phyloP scores from a whole-genome alignment of 106 monocot genomes.

The Dioscorea alata region DNA sequence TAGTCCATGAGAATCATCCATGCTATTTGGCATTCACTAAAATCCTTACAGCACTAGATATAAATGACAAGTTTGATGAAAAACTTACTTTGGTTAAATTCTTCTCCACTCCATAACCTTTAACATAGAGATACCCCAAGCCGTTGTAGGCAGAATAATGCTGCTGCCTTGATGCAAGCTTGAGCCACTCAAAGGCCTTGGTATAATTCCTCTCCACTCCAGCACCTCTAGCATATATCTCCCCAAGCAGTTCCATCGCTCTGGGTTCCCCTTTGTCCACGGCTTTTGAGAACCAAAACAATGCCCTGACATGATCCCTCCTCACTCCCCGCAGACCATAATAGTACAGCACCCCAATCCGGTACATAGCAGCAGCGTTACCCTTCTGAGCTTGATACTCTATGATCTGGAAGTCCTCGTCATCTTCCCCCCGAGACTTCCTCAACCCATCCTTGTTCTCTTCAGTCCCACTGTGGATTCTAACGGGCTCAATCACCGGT shows the following conservation, averaged over 20 bases:
- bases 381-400: constrained; percentile 88
- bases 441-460: constrained; percentile 80
- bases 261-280: constrained; percentile 78
- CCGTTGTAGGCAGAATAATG: constrained; percentile 92
- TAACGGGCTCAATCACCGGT: constrained; percentile 64
- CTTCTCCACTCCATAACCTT: constrained; percentile 89
- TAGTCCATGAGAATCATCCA: too few relatives aligned
- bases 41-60: neutral
- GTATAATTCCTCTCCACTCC: constrained; percentile 87
- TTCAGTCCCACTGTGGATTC: constrained; percentile 78
- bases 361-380: constrained; percentile 61
- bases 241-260: constrained; percentile 84
- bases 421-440: constrained; percentile 82
- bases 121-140: constrained; percentile 88
- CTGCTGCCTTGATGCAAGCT: constrained; percentile 48
- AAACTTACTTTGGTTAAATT: constrained; percentile 72
- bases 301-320: constrained; percentile 62
- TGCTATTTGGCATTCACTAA: neutral
- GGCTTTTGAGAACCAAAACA: constrained; percentile 72
- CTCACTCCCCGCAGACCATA: constrained; percentile 80
- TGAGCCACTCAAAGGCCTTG: constrained; percentile 79
- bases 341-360: constrained; percentile 75
- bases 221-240: constrained; percentile 92
- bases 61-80: neutral
- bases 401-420: constrained; percentile 86